Percentiles rank a stretch among this genome's conserved stretches.
These are phyloP conservation scores for Penicillium sp. DNA, from an alignment of 2,329 filamentous ascomycete genomes.

Conservation along the genomic window DNA sequence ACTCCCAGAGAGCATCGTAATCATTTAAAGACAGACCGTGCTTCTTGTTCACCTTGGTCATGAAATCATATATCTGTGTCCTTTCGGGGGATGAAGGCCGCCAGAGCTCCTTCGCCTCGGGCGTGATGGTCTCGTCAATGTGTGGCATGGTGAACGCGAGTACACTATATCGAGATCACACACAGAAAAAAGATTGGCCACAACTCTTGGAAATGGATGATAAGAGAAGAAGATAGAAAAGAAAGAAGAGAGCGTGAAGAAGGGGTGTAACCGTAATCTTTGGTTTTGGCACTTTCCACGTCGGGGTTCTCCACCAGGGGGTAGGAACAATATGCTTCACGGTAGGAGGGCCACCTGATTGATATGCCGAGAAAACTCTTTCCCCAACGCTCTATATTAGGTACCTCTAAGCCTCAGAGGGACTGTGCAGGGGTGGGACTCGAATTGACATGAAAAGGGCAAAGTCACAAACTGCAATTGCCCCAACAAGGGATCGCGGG, in stretches of 20 bases:
- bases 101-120: constrained; percentile 66
- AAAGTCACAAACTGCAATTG: constrained; percentile 14
- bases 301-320: not conserved
- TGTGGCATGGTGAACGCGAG: constrained; percentile 26
- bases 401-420: constrained; percentile 5
- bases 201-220: not conserved
- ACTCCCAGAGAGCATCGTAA: constrained; percentile 79
- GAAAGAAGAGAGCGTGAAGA: not conserved
- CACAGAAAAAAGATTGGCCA: not conserved
- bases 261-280: not conserved
- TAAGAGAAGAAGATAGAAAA: not conserved
- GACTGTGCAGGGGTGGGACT: constrained; percentile 18
- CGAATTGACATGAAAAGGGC: constrained; percentile 17
- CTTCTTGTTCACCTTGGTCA: constrained; percentile 71
- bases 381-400: constrained; percentile 11
- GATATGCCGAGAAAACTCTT: constrained; percentile 13
- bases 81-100: constrained; percentile 68
- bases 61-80: constrained; percentile 75
- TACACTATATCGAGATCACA: not conserved
- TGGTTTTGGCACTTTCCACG: not conserved
- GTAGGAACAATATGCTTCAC: constrained; percentile 4
- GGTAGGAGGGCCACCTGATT: constrained; percentile 1
- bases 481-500: constrained; percentile 24
- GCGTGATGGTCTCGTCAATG: constrained; percentile 23
- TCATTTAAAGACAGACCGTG: constrained; percentile 66